Conservation (phyloP, 768 basidiomycete species). For the Leccinum arenicola region DNA sequence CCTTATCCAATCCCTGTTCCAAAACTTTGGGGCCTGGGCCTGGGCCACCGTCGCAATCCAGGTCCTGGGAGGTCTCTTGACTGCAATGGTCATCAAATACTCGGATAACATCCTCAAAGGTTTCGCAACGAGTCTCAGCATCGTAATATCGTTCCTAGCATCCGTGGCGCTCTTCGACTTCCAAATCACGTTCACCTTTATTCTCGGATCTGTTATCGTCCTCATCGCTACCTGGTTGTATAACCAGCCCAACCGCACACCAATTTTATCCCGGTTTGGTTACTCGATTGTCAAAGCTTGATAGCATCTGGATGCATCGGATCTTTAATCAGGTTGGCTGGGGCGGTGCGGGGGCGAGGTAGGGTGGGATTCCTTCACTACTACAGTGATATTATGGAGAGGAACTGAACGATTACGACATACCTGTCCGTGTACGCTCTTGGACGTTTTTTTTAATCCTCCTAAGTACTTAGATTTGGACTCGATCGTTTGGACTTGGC, state of each 20-base stretch:
- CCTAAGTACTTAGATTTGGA: slow-evolving; percentile 25
- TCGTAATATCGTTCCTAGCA: slow-evolving; percentile 92
- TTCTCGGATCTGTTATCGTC: slow-evolving; percentile 81
- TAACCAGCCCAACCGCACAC: slow-evolving; percentile 58
- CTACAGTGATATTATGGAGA: slow-evolving; percentile 1
- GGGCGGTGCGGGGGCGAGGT: neutral
- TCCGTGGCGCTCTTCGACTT: slow-evolving; percentile 90
- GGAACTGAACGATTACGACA: slow-evolving; percentile 17
- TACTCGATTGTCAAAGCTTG: slow-evolving; percentile 29
- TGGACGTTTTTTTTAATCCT: slow-evolving; percentile 22
- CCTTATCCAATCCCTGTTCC: slow-evolving; percentile 58
- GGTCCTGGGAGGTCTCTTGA: slow-evolving; percentile 88
- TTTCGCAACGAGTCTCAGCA: slow-evolving; percentile 92
- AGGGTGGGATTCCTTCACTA: slow-evolving; percentile 2
- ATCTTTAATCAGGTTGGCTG: neutral
- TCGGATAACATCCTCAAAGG: slow-evolving; percentile 91
- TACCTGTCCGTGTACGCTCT: slow-evolving; percentile 18
- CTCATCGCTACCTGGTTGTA: slow-evolving; percentile 90
- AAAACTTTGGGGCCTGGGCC: slow-evolving; percentile 87
- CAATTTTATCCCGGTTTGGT: slow-evolving; percentile 26
- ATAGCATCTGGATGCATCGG: slow-evolving; percentile 6
- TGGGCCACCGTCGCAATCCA: slow-evolving; percentile 88
- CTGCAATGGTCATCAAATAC: slow-evolving; percentile 93
- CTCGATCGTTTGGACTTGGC: slow-evolving; percentile 22
- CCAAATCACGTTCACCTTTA: slow-evolving; percentile 80